Conservation (phyloP, 495 filamentous ascomycete species). For the Xanthoparmelia taractica region DNA sequence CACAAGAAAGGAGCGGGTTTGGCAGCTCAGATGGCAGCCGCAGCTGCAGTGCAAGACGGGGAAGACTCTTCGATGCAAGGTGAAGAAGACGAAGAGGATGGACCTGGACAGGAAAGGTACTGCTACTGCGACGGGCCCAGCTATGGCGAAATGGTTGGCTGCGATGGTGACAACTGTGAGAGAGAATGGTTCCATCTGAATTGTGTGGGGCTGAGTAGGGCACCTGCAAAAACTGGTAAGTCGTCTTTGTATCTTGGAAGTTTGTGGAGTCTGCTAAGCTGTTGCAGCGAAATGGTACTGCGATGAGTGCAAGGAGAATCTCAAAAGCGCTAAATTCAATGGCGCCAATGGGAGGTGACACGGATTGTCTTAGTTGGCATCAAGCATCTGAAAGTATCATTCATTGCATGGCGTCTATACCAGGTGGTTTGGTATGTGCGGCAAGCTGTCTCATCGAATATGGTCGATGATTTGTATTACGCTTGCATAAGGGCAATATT, state of each 20-base stretch:
- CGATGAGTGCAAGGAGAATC: constrained; percentile 70
- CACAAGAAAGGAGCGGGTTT: constrained; percentile 58
- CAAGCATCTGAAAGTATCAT: background rate
- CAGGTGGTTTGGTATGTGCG: background rate
- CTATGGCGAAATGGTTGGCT: constrained; percentile 98
- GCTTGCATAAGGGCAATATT: background rate
- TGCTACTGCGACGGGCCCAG: constrained; percentile 90
- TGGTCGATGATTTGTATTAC: background rate
- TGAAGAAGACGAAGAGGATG: constrained; percentile 42
- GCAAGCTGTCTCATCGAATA: background rate
- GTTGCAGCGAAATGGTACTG: constrained; percentile 82
- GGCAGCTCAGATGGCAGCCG: constrained; percentile 33
- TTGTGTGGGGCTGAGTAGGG: constrained; percentile 80
- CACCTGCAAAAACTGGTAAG: constrained; percentile 77
- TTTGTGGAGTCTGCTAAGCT: constrained; percentile 24
- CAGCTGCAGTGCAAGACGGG: constrained; percentile 37
- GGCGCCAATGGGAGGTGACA: constrained; percentile 12
- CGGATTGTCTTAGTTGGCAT: background rate
- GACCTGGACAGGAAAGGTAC: constrained; percentile 56
- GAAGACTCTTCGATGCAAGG: constrained; percentile 18
- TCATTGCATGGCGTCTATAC: background rate
- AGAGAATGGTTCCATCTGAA: constrained; percentile 95
- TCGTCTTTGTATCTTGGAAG: constrained; percentile 23
- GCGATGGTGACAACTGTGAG: constrained; percentile 78
- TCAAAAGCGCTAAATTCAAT: constrained; percentile 36